Base-by-base conservation (phyloP, 2,329 filamentous ascomycete species). In the Stachybotrys elegans region DNA sequence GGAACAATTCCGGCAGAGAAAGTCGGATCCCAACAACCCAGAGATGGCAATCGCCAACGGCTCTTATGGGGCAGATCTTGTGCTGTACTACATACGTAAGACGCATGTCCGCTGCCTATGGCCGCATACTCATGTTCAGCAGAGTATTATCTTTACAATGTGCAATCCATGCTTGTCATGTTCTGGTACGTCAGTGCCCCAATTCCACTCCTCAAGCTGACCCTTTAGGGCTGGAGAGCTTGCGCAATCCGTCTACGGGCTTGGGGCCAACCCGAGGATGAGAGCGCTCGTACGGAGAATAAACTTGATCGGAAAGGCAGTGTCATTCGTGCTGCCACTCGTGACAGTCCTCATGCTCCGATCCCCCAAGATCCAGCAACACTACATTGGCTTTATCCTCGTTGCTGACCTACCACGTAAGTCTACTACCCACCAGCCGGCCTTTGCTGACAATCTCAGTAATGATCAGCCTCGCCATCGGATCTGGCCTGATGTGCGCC, bases 81-180 rank as follows among this genome's bases (percentile, higher is more conserved):
- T 36, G 11, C 17, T 36, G 17, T 36, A 36, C 13, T 36, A 36
- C 13, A 36, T 36, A 36, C 34, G 34, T 36, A 19, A 36, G 34
- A 16, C 13, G 7, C 17, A 36, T 36, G 5, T 20, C 13, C 17
- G 5, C 34, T 13, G 7, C 12, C 17, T 16, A 19, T 19, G 5
- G 5, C 19, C 13, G 17, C 7, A 5, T 20, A 19, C 5, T 19
- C 34, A 20, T 20, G 19, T 6, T 13, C 13, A 4, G 34, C 34
- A 36, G 34, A 36, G 34, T 36, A 36, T 17, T 36, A 36, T 13
- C 17, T 36, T 8, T 36, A 36, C 16, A 36, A 36, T 36, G 34
- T 36, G 14, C 34, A 36, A 20, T 16, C 34, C 19, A 19, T 36
- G 13, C 34, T 36, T 20, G 34, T 36, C 14, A 36, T 36, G 34